Percentiles rank a stretch among this genome's conserved stretches.
phyloP scores from a whole-genome alignment of 768 basidiomycete species.

The Tubosaeta sp. region DNA sequence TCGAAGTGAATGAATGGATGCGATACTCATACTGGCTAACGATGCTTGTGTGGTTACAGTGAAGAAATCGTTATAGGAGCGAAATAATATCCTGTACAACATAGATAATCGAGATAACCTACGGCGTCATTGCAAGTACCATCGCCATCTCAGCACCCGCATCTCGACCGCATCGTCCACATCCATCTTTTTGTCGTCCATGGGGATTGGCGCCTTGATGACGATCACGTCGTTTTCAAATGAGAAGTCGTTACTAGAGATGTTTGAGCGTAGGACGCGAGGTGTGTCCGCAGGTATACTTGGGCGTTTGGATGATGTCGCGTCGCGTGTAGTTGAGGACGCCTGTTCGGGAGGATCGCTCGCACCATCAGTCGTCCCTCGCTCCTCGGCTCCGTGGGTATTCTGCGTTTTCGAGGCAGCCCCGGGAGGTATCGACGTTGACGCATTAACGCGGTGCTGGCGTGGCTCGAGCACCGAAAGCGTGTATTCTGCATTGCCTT shows the following conservation, averaged over 20 bases:
- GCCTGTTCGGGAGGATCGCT: background rate
- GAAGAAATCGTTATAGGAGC: background rate
- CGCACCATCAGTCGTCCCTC: background rate
- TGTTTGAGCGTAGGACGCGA: conserved; percentile 15
- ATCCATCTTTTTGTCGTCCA: conserved; percentile 10
- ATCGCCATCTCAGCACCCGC: conserved; percentile 28
- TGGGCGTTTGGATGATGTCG: background rate
- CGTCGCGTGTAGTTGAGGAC: too few relatives aligned
- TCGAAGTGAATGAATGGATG: too few relatives aligned
- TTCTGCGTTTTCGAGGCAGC: conserved; percentile 6
- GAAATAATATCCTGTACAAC: conserved; percentile 10
- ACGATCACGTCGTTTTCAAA: conserved; percentile 21
- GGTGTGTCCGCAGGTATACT: background rate
- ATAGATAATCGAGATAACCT: conserved; percentile 17
- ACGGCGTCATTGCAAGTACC: conserved; percentile 11
- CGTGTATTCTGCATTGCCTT: conserved; percentile 14
- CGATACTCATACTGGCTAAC: too few relatives aligned
- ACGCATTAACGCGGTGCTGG: background rate
- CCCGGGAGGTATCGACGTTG: background rate
- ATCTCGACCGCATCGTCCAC: conserved; percentile 19
- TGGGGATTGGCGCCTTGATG: conserved; percentile 7
- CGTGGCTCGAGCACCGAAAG: conserved; percentile 14
- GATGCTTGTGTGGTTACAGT: too few relatives aligned
- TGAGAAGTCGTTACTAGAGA: conserved; percentile 17
- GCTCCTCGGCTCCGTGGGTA: background rate